Evolutionary conservation across 768 basidiomycete species (phyloP).

Genomic region (Leucosporidium yakuticum): DNA sequence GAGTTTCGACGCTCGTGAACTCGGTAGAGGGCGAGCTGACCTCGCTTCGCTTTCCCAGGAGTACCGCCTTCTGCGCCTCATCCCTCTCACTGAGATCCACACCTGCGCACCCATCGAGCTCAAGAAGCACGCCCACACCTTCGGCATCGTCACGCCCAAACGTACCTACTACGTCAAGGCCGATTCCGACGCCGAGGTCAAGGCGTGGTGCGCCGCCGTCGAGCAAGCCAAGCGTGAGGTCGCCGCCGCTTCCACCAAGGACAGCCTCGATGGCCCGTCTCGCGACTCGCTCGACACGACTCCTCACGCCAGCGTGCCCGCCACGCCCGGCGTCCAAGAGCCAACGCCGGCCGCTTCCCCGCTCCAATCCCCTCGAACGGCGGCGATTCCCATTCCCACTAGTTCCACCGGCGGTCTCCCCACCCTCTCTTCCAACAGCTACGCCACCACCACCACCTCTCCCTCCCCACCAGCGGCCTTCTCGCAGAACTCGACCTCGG

Average conservation of each 20-base stretch:
- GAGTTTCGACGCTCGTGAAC: constrained; percentile 2
- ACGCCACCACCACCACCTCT: constrained; percentile 7
- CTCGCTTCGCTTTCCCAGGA: constrained; percentile 47
- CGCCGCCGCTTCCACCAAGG: constrained; percentile 9
- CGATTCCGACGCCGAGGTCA: constrained; percentile 61
- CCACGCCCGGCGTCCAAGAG: constrained; percentile 7
- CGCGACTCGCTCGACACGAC: too few species aligned
- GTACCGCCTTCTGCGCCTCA: constrained; percentile 80
- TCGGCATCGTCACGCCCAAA: constrained; percentile 82
- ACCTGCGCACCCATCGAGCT: constrained; percentile 78
- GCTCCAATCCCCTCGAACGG: constrained; percentile 8
- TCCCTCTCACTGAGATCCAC: constrained; percentile 82
- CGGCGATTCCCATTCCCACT: constrained; percentile 5
- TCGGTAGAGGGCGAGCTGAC: background rate
- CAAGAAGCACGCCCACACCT: constrained; percentile 81
- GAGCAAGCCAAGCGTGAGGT: constrained; percentile 19
- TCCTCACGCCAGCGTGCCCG: too few species aligned
- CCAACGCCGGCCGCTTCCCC: constrained; percentile 3
- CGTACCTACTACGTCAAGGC: constrained; percentile 91
- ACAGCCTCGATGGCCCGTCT: constrained; percentile 7
- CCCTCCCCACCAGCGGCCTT: constrained; percentile 7
- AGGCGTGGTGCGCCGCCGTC: constrained; percentile 52
- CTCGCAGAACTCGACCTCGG: background rate
- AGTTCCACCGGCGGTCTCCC: background rate
- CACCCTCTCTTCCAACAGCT: constrained; percentile 2